These are phyloP conservation scores for Anacardium occidentale DNA, from an alignment of 345 rosid genomes.

Conservation along the genomic window DNA sequence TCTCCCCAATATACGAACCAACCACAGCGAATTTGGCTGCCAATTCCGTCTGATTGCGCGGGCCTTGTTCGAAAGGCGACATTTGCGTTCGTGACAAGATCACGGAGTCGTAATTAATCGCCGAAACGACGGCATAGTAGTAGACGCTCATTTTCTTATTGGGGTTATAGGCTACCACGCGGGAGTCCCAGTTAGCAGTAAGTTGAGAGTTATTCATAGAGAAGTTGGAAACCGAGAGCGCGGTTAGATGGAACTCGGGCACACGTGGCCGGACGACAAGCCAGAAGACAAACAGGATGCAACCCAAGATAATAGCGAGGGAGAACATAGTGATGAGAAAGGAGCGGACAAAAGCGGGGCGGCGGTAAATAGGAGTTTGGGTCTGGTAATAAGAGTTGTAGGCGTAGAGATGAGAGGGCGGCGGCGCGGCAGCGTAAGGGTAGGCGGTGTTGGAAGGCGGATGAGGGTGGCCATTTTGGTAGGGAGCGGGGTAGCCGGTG, in stretches of 20 bases:
- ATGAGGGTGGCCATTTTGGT: conserved; percentile 46
- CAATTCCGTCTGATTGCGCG: conserved; percentile 38
- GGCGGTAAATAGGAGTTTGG: conserved; percentile 37
- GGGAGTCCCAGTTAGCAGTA: conserved; percentile 58
- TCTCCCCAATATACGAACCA: conserved; percentile 38
- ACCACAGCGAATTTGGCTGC: conserved; percentile 37
- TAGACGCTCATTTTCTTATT: conserved; percentile 63
- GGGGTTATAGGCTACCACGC: conserved; percentile 53
- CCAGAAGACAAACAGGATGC: conserved; percentile 54
- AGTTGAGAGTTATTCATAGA: conserved; percentile 37
- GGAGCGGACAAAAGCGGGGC: conserved; percentile 48
- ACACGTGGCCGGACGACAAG: conserved; percentile 67
- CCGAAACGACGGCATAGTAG: conserved; percentile 32
- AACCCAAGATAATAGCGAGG: conserved; percentile 42
- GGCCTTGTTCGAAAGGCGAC: conserved; percentile 59
- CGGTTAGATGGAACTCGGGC: conserved; percentile 49
- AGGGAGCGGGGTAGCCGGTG: conserved; percentile 54
- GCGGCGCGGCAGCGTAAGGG: conserved; percentile 44
- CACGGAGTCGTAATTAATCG: conserved; percentile 26
- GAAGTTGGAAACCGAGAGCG: conserved; percentile 60
- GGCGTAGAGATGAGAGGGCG: conserved; percentile 23
- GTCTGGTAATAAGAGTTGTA: conserved; percentile 33
- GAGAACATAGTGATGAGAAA: conserved; percentile 29
- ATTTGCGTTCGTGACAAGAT: conserved; percentile 44
- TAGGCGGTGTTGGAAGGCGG: conserved; percentile 32